A percentile compares a stretch with the other conserved stretches of the same genome.
Evolutionary conservation across 345 rosid species (phyloP).

Genomic region (Odontarrhena argentea): DNA sequence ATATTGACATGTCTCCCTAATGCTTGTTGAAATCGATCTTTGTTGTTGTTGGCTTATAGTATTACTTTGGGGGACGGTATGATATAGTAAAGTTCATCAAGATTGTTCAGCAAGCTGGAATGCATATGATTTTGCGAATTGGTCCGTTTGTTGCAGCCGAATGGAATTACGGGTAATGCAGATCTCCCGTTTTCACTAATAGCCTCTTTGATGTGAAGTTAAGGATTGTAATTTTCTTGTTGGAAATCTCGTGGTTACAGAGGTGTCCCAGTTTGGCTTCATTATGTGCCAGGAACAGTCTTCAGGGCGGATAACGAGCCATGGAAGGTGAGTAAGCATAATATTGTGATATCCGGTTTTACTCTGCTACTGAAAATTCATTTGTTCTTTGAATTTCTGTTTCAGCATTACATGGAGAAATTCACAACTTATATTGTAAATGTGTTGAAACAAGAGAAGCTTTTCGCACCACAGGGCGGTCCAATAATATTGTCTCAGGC

Average conservation of each 20-base stretch:
- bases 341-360: not conserved
- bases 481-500: conserved; percentile 96
- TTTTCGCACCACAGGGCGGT: conserved; percentile 95
- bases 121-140: conserved; percentile 92
- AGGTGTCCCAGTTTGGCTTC: conserved; percentile 93
- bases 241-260: conserved; percentile 44
- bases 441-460: conserved; percentile 83
- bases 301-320: conserved; percentile 82
- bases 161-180: conserved; percentile 80
- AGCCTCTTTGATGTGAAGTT: not conserved
- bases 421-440: conserved; percentile 74
- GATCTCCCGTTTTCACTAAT: not conserved
- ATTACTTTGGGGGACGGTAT: conserved; percentile 75
- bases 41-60: conserved; percentile 46
- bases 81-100: conserved; percentile 90
- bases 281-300: conserved; percentile 82
- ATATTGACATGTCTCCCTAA: not conserved
- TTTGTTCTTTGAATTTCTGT: conserved; percentile 20
- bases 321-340: conserved; percentile 58
- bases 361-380: conserved; percentile 20
- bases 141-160: conserved; percentile 97
- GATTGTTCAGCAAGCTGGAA: conserved; percentile 79
- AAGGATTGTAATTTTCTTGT: not conserved
- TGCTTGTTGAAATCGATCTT: too few relatives aligned
- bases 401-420: conserved; percentile 78